Base-by-base conservation (phyloP, 2,329 filamentous ascomycete species). In the Lecanicillium sp. region DNA sequence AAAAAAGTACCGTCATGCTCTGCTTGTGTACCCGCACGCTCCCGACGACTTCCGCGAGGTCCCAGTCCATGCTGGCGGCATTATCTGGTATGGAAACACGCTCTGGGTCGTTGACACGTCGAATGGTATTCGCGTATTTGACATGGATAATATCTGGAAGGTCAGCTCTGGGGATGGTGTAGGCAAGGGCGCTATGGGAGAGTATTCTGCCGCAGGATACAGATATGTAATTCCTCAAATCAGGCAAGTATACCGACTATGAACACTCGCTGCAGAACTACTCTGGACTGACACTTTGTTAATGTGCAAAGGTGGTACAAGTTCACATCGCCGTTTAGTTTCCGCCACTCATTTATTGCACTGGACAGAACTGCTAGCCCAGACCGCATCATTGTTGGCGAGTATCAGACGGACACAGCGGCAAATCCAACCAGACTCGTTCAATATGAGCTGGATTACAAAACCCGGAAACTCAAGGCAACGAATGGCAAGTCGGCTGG, bases 101-200 rank as follows among this genome's bases (percentile, higher is more conserved):
- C 43, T 61, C 11, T 62, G 53, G 46, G 55, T 62, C 3, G 54
- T 60, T 2, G 58, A 61, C 41, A 62, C 57, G 1, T 41, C 35
- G 3, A 53, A 54, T 11, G 58, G 57, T 1, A 53, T 61, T 30
- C 52, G 59, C 2, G 57, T 59, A 2, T 62, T 62, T 41, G 57
- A 62, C 28, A 39, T 61, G 43, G 43, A 43, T n/a, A 58, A 59
- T 35, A 56, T 62, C 29, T 61, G 55, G 55, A 45, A 55, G 35
- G 57, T 61, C 11, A 52, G 48, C 2, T 41, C 35, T 30, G 57
- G 54, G 1, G 54, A 59, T 34, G 51, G 44, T 2, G 53, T 59
- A 7, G 58, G 58, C 15, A 58, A 58, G 45, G 46, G 45, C 7
- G 38, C 43, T 7, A 46, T 42, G 4, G 51, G 51, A 1, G 48